Percentiles rank a stretch among this genome's conserved stretches.
phyloP scores from a whole-genome alignment of 768 basidiomycete species.

The Xerocomellus chrysenteron region DNA sequence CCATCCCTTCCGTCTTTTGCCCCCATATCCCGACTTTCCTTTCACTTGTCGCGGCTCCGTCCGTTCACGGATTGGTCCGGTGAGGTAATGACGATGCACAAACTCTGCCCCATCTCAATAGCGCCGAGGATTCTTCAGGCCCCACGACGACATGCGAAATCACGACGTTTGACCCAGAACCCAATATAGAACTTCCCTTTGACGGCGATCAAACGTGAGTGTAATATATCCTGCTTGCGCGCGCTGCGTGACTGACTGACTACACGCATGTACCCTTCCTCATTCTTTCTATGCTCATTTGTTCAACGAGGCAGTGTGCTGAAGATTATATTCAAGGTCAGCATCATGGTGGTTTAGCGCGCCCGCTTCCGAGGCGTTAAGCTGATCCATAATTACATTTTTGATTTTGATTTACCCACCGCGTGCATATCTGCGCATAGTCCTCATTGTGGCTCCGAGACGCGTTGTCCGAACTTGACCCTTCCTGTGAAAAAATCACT shows the following conservation, averaged over 20 bases:
- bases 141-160: constrained; percentile 89
- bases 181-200: constrained; percentile 77
- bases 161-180: constrained; percentile 81
- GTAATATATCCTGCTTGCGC: background rate
- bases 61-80: constrained; percentile 1
- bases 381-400: background rate
- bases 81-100: constrained; percentile 3
- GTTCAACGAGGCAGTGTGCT: constrained; percentile 48
- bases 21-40: background rate
- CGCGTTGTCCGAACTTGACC: constrained; percentile 87
- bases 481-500: constrained; percentile 81
- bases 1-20: background rate
- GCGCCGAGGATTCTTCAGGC: constrained; percentile 75
- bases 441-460: constrained; percentile 92
- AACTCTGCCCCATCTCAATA: constrained; percentile 24
- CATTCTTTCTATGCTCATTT: background rate
- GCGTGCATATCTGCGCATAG: constrained; percentile 22
- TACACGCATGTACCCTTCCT: background rate
- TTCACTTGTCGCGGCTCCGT: background rate
- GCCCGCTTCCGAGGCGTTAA: background rate
- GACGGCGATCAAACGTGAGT: constrained; percentile 60
- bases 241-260: constrained; percentile 14
- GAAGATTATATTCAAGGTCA: constrained; percentile 83
- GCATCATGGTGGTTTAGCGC: constrained; percentile 7
- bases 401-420: background rate